Conservation (phyloP, 495 filamentous ascomycete species). For the Lasiosphaeris hirsuta region DNA sequence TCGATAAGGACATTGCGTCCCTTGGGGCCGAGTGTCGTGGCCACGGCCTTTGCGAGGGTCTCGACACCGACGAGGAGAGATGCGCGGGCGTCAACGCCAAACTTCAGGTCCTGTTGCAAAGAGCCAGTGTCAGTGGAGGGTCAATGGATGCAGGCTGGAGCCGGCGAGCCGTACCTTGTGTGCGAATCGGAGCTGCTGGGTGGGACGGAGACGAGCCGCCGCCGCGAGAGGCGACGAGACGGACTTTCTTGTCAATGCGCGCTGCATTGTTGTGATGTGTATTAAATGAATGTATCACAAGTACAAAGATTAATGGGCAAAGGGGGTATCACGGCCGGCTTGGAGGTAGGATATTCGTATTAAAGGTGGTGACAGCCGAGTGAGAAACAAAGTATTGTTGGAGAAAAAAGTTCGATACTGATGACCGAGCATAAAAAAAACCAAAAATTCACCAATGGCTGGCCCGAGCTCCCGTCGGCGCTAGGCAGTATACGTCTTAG, state of each 20-base stretch:
- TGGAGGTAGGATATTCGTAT: conserved; percentile 13
- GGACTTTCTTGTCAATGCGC: conserved; percentile 56
- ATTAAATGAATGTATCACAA: conserved; percentile 12
- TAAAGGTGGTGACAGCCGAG: background rate
- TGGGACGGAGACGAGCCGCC: conserved; percentile 58
- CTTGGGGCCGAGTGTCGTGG: conserved; percentile 95
- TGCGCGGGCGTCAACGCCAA: conserved; percentile 91
- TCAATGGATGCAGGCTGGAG: conserved; percentile 15
- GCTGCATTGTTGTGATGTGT: conserved; percentile 40
- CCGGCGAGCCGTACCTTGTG: conserved; percentile 71
- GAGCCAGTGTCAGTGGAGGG: conserved; percentile 7
- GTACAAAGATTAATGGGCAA: conserved; percentile 11
- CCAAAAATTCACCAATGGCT: conserved; percentile 22
- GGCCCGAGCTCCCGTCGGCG: conserved; percentile 30
- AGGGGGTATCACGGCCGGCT: conserved; percentile 22
- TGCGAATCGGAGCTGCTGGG: conserved; percentile 86
- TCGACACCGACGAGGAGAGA: conserved; percentile 90
- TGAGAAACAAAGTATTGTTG: conserved; percentile 9
- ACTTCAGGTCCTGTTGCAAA: conserved; percentile 79
- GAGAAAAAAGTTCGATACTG: conserved; percentile 20
- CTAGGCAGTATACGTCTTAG: conserved; percentile 24
- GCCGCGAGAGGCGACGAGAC: conserved; percentile 55
- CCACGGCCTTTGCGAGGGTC: conserved; percentile 92
- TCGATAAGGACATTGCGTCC: conserved; percentile 97
- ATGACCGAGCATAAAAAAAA: conserved; percentile 27